Conservation (phyloP, 768 basidiomycete genomes). For the Amanita thiersii region DNA sequence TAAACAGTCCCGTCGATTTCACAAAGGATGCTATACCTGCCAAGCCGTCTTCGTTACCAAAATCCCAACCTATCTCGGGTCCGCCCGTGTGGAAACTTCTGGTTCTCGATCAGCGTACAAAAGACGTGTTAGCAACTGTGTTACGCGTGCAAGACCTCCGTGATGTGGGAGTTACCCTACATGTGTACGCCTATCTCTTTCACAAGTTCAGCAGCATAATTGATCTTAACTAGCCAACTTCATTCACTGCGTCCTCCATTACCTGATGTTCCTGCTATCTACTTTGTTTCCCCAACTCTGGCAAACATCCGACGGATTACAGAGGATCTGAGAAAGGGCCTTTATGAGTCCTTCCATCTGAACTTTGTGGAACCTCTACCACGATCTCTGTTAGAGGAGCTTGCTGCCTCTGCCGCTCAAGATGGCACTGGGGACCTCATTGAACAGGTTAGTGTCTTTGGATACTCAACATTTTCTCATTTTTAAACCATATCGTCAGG, state of each 20-base stretch:
- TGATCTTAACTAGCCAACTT: constrained; percentile 60
- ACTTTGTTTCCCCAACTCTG: constrained; percentile 90
- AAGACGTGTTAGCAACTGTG: constrained; percentile 93
- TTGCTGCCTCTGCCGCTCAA: constrained; percentile 81
- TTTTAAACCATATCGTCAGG: constrained; percentile 31
- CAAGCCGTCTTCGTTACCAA: constrained; percentile 35
- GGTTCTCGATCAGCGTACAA: constrained; percentile 90
- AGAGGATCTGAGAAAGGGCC: constrained; percentile 80
- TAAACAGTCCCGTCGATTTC: constrained; percentile 56
- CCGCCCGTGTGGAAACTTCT: constrained; percentile 96
- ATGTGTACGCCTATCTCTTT: constrained; percentile 63
- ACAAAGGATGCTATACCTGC: constrained; percentile 20
- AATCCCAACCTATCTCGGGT: constrained; percentile 42
- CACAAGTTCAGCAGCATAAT: constrained; percentile 5
- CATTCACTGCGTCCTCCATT: constrained; percentile 84
- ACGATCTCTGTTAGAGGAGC: constrained; percentile 84
- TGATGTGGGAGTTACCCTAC: constrained; percentile 94
- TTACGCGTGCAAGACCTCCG: constrained; percentile 93
- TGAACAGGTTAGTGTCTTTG: constrained; percentile 50
- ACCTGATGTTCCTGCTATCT: constrained; percentile 93
- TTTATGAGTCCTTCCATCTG: constrained; percentile 91
- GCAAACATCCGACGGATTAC: constrained; percentile 85
- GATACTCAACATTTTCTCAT: constrained; percentile 4
- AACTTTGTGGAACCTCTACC: constrained; percentile 94
- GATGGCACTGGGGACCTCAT: constrained; percentile 79